Evolutionary conservation across 1,139 yeast species (phyloP).

Genomic region (Pneumocystis canis): DNA sequence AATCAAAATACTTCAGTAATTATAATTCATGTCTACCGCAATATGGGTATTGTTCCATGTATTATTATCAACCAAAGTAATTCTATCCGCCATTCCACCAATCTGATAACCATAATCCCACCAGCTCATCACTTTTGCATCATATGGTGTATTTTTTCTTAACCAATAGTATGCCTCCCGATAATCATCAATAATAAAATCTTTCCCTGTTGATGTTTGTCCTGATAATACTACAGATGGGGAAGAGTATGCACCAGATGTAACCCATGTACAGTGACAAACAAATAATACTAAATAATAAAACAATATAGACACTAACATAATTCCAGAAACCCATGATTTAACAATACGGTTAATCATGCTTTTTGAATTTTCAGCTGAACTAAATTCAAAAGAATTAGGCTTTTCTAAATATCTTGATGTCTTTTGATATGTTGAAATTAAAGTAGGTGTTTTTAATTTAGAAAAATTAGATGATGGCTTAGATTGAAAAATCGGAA

Average conservation of each 20-base stretch:
- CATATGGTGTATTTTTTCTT: conserved; percentile 94
- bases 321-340: conserved; percentile 36
- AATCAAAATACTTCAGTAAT: neutral
- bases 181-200: conserved; percentile 80
- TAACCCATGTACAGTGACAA: conserved; percentile 93
- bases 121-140: conserved; percentile 95
- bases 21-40: conserved; percentile 31
- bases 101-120: conserved; percentile 99
- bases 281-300: conserved; percentile 73
- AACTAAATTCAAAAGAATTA: neutral
- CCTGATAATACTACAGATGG: conserved; percentile 95
- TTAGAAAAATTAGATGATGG: neutral
- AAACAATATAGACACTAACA: conserved; percentile 56
- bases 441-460: conserved; percentile 6
- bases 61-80: conserved; percentile 94
- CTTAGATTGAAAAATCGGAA: neutral
- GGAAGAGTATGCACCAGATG: conserved; percentile 87
- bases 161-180: conserved; percentile 99
- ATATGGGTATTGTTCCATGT: conserved; percentile 99
- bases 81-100: conserved; percentile 99
- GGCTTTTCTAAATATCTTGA: neutral
- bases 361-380: neutral
- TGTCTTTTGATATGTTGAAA: conserved; percentile 4
- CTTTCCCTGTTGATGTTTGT: conserved; percentile 69
- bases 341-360: conserved; percentile 22